These are phyloP conservation scores for Fusarium concolor DNA, from an alignment of 2,329 filamentous ascomycete species.

Conservation along the genomic window DNA sequence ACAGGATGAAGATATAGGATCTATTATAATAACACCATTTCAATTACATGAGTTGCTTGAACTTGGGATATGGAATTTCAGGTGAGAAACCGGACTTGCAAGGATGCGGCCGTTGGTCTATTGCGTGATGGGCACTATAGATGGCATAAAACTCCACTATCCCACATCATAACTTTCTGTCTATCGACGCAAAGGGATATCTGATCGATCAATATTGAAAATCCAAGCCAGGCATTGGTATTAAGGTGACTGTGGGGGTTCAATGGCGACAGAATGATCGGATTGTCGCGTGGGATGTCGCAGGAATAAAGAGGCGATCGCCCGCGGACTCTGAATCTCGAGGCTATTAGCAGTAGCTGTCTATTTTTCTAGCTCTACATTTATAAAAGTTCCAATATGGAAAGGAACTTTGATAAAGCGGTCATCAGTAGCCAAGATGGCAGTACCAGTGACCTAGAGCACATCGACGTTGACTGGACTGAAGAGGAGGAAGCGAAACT, in stretches of 20 bases:
- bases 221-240: background rate
- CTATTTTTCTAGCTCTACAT: background rate
- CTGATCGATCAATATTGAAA: background rate
- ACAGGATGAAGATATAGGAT: background rate
- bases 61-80: background rate
- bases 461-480: slow-evolving; percentile 42
- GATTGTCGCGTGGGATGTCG: slow-evolving; percentile 2
- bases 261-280: background rate
- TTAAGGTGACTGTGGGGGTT: background rate
- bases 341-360: background rate
- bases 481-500: slow-evolving; percentile 46
- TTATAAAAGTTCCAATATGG: slow-evolving; percentile 11
- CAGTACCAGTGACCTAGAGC: slow-evolving; percentile 28
- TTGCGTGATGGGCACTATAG: slow-evolving; percentile 23
- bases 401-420: slow-evolving; percentile 29
- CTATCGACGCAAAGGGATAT: background rate
- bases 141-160: slow-evolving; percentile 26
- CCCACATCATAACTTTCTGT: background rate
- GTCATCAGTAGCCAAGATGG: slow-evolving; percentile 10
- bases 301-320: background rate
- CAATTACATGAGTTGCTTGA: background rate
- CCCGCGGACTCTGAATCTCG: background rate
- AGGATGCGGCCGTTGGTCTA: slow-evolving; percentile 15
- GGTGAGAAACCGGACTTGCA: background rate
- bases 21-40: background rate